These are phyloP conservation scores for Pterula multifida DNA, from an alignment of 1,284 basidiomycete genomes.

Conservation along the genomic window DNA sequence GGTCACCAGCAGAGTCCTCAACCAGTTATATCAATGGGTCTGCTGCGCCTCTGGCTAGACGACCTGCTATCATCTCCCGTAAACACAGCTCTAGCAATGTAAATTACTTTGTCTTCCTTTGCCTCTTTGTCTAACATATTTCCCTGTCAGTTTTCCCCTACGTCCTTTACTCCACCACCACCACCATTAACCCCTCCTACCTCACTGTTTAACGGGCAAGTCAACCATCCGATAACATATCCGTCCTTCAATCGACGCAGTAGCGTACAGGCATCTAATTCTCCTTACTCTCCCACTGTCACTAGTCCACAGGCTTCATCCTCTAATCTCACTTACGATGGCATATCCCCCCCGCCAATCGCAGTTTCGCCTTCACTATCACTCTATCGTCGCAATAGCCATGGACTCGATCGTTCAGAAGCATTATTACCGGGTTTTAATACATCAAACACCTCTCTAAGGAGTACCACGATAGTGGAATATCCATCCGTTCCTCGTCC, in stretches of 20 bases:
- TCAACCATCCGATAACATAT: not conserved
- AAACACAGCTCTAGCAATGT: not conserved
- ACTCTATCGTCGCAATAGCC: slow-evolving; percentile 6
- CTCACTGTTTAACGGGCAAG: not conserved
- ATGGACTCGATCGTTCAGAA: slow-evolving; percentile 25
- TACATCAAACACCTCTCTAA: slow-evolving; percentile 65
- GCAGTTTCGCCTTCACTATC: slow-evolving; percentile 31
- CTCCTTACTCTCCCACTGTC: not conserved
- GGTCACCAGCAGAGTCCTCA: not conserved
- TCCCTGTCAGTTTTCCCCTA: not conserved
- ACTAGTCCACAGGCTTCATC: slow-evolving; percentile 12
- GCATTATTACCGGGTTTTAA: slow-evolving; percentile 44
- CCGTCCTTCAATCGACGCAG: not conserved
- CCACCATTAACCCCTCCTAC: not conserved
- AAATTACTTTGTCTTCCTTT: not conserved
- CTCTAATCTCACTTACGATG: slow-evolving; percentile 8
- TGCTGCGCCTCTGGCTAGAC: not conserved
- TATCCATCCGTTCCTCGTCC: slow-evolving; percentile 52
- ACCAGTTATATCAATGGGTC: not conserved
- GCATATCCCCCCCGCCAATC: slow-evolving; percentile 20
- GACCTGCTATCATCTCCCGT: not conserved
- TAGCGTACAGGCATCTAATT: not conserved
- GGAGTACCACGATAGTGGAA: not conserved
- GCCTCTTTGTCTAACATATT: not conserved
- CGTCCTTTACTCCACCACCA: not conserved